Evolutionary conservation across 2,329 filamentous ascomycete species (phyloP), one percentile per base, ranked within the genome.

Genomic region (Neurospora sp.): DNA sequence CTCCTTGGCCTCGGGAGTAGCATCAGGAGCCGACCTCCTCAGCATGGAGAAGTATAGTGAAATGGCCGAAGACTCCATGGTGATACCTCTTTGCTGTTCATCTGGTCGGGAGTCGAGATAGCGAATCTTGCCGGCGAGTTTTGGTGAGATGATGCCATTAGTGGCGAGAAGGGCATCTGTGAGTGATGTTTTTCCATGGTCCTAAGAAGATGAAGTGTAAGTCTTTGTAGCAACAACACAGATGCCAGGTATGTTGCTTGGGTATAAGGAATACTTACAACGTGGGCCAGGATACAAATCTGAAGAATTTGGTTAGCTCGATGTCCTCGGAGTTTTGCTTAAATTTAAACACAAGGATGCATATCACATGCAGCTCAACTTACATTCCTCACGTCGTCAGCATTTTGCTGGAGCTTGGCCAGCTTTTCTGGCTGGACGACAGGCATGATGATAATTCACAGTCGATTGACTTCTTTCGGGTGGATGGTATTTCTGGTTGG

Each of bases 11-110:
- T 90, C 86, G 0, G 93, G 90, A 15, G 84, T 78, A 6, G 88
- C 88, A 17, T 93, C 90, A 1, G 91, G 90, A 1, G 87, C 84
- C 43, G 88, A 83, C 74, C 93, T 88, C 74, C 94, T 87, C 69
- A 97, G 83, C 86, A 98, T 93, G 42, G 94, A 96, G 80, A 99
- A 99, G 81, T 92, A 96, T 40, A 99, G 85, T 0, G 96, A 98
- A 73, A 99, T 99, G 72, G 96, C 96, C 6, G 95, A 98, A 0
- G 96, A 98, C 80, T 99, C 96, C 96, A 99, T 99, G n/a, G 96
- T 99, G 78, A 99, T 99, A 70, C 96, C 96, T 74, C 96, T 91
- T 17, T 92, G 87, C 81, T 99, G 96, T 80, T 99, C 96, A 81
- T 99, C 96, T 1, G 95, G 95, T 62, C 96, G 87, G 28, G 96